A percentile compares a stretch with the other conserved stretches of the same genome.
Evolutionary conservation across 2,329 filamentous ascomycete species (phyloP).

Genomic region (Calonectria leucothoes): DNA sequence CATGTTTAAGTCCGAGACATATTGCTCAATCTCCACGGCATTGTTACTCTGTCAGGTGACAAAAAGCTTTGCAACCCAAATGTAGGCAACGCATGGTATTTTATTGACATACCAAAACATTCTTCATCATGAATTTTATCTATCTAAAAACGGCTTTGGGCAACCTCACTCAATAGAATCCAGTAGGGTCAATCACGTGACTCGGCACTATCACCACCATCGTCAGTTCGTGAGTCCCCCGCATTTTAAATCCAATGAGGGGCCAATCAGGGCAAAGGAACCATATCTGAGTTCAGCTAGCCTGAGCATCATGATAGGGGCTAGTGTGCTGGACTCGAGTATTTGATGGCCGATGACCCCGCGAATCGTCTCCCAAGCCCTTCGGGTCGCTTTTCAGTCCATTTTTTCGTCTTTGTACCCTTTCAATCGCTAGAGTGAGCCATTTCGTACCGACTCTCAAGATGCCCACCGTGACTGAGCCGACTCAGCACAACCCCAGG

Average conservation of each 20-base stretch:
- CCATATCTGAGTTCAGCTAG: slow-evolving; percentile 5
- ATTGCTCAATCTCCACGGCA: accelerated
- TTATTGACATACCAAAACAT: no score
- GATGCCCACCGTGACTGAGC: slow-evolving; percentile 3
- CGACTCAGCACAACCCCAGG: neutral
- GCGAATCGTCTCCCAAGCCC: neutral
- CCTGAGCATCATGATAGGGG: neutral
- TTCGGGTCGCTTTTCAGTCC: neutral
- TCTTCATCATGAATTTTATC: neutral
- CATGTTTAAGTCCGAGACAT: neutral
- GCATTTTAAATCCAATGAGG: neutral
- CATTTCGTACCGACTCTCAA: neutral
- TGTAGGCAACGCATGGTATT: no score
- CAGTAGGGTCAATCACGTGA: neutral
- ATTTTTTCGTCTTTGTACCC: neutral
- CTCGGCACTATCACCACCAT: neutral
- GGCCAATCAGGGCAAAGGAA: neutral
- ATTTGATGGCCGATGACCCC: neutral
- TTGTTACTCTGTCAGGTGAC: neutral
- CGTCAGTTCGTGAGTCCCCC: neutral
- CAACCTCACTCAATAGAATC: neutral
- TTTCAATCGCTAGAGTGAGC: neutral
- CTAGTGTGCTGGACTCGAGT: neutral
- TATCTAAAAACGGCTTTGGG: neutral
- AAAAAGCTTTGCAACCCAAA: no score